Evolutionary conservation across 2,329 filamentous ascomycete genomes (phyloP).

Genomic region (Cryphonectria radicalis): DNA sequence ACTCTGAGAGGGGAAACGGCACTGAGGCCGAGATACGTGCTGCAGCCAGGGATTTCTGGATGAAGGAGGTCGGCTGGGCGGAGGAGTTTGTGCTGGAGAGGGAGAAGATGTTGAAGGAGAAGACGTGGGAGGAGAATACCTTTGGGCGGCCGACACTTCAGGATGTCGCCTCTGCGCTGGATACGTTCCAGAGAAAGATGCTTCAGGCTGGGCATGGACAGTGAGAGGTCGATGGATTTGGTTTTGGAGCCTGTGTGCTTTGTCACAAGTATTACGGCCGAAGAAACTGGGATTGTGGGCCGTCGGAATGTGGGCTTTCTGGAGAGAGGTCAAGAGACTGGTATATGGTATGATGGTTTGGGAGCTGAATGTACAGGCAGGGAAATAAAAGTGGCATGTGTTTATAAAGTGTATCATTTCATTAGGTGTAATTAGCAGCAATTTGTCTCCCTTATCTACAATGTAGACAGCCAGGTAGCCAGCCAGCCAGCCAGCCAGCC

Average conservation of each 20-base stretch:
- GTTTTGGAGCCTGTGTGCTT: background rate
- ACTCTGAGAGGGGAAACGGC: slow-evolving; percentile 37
- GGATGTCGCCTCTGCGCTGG: slow-evolving; percentile 45
- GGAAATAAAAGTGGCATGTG: background rate
- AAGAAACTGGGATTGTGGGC: too few species aligned
- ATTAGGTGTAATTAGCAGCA: background rate
- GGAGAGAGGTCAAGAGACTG: background rate
- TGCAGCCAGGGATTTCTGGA: slow-evolving; percentile 53
- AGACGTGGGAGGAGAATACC: slow-evolving; percentile 55
- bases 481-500: background rate
- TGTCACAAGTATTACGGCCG: background rate
- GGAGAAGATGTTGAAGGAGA: slow-evolving; percentile 41
- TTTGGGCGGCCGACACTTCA: slow-evolving; percentile 52
- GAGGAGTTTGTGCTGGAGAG: slow-evolving; percentile 52
- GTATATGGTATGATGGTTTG: background rate
- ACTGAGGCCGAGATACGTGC: slow-evolving; percentile 39
- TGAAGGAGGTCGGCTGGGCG: slow-evolving; percentile 50
- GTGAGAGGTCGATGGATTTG: background rate
- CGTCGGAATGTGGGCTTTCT: background rate
- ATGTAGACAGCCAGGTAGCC: background rate
- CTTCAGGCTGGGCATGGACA: background rate
- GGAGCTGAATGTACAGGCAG: background rate
- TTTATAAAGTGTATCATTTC: background rate
- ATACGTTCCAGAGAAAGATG: slow-evolving; percentile 26
- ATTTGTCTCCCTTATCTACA: background rate